These are phyloP conservation scores for Mimosa pudica DNA, from an alignment of 306 rosid species.

Conservation along the genomic window DNA sequence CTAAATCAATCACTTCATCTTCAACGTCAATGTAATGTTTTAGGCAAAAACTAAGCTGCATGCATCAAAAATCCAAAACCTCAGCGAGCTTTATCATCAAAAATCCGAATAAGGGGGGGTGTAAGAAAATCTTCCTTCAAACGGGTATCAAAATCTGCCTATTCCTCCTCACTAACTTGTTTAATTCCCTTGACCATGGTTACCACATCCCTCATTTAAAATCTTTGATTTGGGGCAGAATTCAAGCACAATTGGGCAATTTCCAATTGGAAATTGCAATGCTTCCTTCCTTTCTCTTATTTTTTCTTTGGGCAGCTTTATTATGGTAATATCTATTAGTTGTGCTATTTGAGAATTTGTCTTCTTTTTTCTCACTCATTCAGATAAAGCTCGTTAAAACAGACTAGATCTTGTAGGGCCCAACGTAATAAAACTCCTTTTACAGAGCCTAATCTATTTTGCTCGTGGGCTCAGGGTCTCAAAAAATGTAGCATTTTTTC, in stretches of 20 bases:
- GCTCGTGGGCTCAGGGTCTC: too few species aligned
- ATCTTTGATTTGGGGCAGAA: conserved; percentile 56
- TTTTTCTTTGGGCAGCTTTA: conserved; percentile 49
- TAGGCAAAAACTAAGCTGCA: neutral
- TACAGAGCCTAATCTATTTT: too few species aligned
- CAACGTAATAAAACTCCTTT: too few species aligned
- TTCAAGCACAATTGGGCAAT: conserved; percentile 59
- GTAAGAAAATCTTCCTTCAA: conserved; percentile 44
- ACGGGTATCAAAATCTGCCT: conserved; percentile 54
- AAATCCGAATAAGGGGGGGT: conserved; percentile 22
- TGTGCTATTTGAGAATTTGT: conserved; percentile 44
- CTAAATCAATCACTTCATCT: neutral
- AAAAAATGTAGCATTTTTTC: too few species aligned
- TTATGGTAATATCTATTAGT: conserved; percentile 43
- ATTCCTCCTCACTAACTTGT: conserved; percentile 54
- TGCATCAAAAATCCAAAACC: neutral
- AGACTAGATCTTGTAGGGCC: too few species aligned
- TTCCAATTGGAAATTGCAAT: too few species aligned
- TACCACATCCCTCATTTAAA: conserved; percentile 64
- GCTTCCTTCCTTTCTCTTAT: conserved; percentile 61
- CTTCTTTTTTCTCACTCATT: conserved; percentile 57
- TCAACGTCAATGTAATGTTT: neutral
- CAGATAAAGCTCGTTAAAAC: neutral
- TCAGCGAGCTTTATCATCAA: neutral
- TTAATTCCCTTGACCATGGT: conserved; percentile 64